phyloP scores from a whole-genome alignment of 2,329 filamentous ascomycete species.

The Colletotrichum orchidophilum region DNA sequence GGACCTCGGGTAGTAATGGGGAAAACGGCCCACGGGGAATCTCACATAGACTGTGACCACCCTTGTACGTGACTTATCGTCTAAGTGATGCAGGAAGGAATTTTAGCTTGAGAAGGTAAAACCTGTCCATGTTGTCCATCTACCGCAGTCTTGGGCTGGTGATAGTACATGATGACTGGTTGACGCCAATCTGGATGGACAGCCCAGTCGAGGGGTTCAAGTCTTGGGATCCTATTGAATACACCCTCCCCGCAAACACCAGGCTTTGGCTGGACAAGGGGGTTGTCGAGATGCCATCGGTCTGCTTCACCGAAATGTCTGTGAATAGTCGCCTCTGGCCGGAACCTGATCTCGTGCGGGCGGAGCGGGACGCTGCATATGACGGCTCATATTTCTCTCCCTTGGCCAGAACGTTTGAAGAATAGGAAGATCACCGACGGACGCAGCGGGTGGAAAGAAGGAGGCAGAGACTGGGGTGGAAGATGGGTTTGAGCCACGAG shows the following conservation, averaged over 20 bases:
- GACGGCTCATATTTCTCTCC: conserved; percentile 6
- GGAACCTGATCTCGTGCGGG: background rate
- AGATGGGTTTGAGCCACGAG: background rate
- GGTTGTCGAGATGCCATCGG: background rate
- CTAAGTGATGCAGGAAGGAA: background rate
- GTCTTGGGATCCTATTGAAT: background rate
- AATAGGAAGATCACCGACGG: background rate
- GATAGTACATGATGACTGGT: background rate
- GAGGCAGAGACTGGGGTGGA: background rate
- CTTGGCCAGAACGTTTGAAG: background rate
- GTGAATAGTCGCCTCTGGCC: background rate
- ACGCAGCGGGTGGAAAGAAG: background rate
- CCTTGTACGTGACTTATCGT: background rate
- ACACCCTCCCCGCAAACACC: background rate
- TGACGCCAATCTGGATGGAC: background rate
- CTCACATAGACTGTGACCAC: background rate
- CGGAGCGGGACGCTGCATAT: conserved; percentile 14
- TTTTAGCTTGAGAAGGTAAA: background rate
- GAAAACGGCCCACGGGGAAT: background rate
- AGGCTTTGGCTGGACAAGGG: background rate
- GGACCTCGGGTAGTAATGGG: background rate
- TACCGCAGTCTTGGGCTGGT: background rate
- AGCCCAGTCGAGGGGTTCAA: background rate
- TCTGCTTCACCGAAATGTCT: background rate
- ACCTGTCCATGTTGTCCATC: background rate